Base-by-base conservation (phyloP, 192 early-diverging fungal species). In the Backusella tarrabulga region DNA sequence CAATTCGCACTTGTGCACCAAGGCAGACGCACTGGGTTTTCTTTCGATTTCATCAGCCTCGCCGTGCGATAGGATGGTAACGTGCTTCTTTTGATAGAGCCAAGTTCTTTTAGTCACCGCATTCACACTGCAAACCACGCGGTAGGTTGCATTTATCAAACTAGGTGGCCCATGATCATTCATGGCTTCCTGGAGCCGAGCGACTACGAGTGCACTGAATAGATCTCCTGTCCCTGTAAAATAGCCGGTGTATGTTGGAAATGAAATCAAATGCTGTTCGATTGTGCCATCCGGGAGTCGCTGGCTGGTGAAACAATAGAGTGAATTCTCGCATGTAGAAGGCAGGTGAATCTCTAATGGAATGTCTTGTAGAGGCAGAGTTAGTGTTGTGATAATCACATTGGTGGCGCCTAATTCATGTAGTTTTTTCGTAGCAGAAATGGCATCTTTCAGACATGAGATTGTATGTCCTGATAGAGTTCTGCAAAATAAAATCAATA, bases 181-280 rank as follows among this genome's bases (percentile, higher is more conserved):
- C 2, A 84, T 71, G 23, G 84, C 76, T 34, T 87, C 84, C 1
- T 88, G 84, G 34, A 92, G 75, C 60, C 90, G 77, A 8, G 93
- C 95, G 34, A 93, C 77, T 11, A 92, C 71, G 21, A 97, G 73
- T 0, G 95, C 92, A 1, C 94, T 87, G 74, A 96, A 95, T 19
- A 98, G 72, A 77, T 98, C 97, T 63, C 97, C 97, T 0, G 97
- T 94, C n/a, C 97, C 97, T 1, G 95, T 96, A 79, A 96, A 98
- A 69, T 90, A 90, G 0, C 90, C 94, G 1, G 83, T 74, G 35
- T 94, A 90, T 11, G 90, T 88, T 8, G 93, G 93, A 74, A 97
- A 96, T 6, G 85, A 74, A 68, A 98, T 95, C 6, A 80, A 75
- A 78, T 94, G 94, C 50, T 86, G 86, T 19, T 85, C 75, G 42